Evolutionary conservation across 345 rosid genomes (phyloP), one percentile per base, ranked within the genome.

Genomic region (Brassica cretica): DNA sequence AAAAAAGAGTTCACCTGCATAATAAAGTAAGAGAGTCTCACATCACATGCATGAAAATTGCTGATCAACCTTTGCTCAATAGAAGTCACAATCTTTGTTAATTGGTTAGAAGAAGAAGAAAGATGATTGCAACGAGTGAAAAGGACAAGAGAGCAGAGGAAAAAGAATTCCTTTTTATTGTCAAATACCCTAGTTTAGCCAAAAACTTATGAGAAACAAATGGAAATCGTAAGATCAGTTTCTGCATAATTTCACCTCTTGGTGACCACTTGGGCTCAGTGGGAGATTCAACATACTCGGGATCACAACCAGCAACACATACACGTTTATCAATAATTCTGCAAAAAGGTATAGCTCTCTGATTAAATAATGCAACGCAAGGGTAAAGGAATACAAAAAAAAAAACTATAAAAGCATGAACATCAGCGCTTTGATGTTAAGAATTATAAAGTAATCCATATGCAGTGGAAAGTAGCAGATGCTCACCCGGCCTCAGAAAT

Each of bases 261-360:
- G 97, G 74, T 24, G 99, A 95, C 98, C 99, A 95, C 84, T 91
- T 91, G 2, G 97, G 98, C 76, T 95, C 98, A 58, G 92, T 89
- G 56, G 98, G 96, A 49, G 99, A 89, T 85, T 95, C 99, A 30
- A 89, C 77, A 70, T 84, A 58, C n/a, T 85, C 80, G 56, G 91
- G 87, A 86, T 91, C 89, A 82, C 64, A 76, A 76, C 98, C 97
- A 81, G 99, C 94, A 70, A 93, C 86, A 74, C 97, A 91, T 21
- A 81, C 46, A n/a, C 89, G 89, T 44, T 86, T 87, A 76, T 83
- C 75, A 67, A 91, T 63, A 62, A 84, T 90, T 76, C 99, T 95
- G 85, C 83, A 5, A n/a, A 71, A n/a, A 21, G 32, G 59, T 41
- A 15, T 29, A 58, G 46, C 55, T 53, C 44, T 39, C 44, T 53